phyloP scores from a whole-genome alignment of 805 yeast genomes.

The Candida endomychidarum region DNA sequence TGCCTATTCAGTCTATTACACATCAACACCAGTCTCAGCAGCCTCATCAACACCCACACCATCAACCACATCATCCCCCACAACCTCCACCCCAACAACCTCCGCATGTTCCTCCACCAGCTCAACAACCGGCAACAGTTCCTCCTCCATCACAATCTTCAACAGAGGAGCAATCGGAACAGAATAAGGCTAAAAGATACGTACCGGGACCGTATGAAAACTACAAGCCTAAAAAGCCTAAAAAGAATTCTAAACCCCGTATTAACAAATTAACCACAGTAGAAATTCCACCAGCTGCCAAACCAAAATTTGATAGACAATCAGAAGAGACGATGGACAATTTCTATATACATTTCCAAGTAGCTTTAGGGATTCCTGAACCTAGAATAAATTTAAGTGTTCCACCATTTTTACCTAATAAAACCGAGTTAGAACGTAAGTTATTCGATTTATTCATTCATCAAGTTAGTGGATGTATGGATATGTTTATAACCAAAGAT shows the following conservation, averaged over 20 bases:
- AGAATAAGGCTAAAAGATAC: not conserved
- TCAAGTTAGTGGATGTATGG: conserved; percentile 28
- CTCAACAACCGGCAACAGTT: not conserved
- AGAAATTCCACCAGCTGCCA: not conserved
- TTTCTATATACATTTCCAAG: conserved; percentile 9
- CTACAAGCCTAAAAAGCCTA: conserved; percentile 38
- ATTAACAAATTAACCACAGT: conserved; percentile 31
- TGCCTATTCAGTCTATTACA: not conserved
- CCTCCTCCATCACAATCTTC: not conserved
- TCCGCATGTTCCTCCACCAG: no score
- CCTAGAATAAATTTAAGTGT: not conserved
- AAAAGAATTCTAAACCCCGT: conserved; percentile 36
- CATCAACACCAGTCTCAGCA: no score
- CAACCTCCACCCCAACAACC: no score
- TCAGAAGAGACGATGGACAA: conserved; percentile 11
- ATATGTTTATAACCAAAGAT: conserved; percentile 30
- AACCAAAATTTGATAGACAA: conserved; percentile 4
- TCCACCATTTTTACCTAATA: conserved; percentile 13
- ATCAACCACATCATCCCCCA: no score
- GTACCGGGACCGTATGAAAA: conserved; percentile 5
- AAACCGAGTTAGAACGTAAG: conserved; percentile 27
- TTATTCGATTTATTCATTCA: conserved; percentile 36
- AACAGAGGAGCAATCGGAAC: not conserved
- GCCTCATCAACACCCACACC: no score
- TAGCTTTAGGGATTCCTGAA: conserved; percentile 7